Base-by-base conservation (phyloP, 1,284 basidiomycete species). In the Sphaerobolus stellatus region DNA sequence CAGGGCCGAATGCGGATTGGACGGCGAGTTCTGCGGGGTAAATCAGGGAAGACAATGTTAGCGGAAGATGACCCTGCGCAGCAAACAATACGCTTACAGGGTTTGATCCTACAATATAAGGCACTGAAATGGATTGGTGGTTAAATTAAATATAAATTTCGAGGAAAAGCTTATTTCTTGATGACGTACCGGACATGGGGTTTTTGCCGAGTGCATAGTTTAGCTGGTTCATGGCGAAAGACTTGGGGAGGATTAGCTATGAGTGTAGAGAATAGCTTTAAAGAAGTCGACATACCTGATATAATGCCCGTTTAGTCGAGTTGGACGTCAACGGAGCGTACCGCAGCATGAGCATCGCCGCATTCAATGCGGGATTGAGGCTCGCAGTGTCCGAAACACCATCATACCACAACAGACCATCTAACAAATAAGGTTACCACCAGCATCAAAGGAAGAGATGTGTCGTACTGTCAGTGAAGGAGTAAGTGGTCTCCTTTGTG, bases 1-100 rank as follows among this genome's bases (percentile, higher is more conserved):
- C 69, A 89, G 77, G 2, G 91, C 93, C 6, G 89, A 92, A 66
- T 95, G 92, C 0, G 94, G 93, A 68, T 95, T 96, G 47, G 80
- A 71, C 0, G 94, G 92, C 20, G 92, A 90, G 71, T 96, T 96
- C 49, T 50, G 16, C 18, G 24, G 24, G 11, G 29, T 11, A 46
- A 28, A 14, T 27, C 9, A 28, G 16, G 29, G n/a, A 20, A 20
- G 24, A 48, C 14, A 18, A 13, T 5, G 16, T 27, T 25, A 51
- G 22, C 3, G 6, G 11, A 16, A 22, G 9, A 6, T 34, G n/a
- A 36, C 8, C 9, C 7, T 48, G 8, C 13, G 11, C 11, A 8
- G 13, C 22, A 24, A 29, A 14, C 25, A 2, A 22, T 18, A 34
- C 11, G 13, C 49, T 41, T 41, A 50, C 49, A 4, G 92, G 91